These are phyloP conservation scores for Choricystis sp. DNA, from an alignment of 139 green algal species.

Conservation along the genomic window DNA sequence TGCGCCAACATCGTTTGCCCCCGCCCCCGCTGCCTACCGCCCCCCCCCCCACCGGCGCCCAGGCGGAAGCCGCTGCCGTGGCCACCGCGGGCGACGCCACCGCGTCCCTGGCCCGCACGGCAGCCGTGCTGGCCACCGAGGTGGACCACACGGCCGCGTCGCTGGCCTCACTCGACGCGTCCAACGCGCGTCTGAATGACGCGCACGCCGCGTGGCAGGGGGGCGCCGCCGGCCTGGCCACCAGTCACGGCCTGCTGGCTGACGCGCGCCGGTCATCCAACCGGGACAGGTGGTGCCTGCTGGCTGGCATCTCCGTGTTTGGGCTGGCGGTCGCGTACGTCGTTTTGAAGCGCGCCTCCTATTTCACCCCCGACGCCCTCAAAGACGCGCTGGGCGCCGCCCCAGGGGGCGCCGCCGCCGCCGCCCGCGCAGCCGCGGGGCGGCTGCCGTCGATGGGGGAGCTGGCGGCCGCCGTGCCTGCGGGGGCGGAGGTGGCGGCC, in stretches of 20 bases:
- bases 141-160: conserved; percentile 35
- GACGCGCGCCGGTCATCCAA: conserved; percentile 2
- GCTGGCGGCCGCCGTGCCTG: neutral
- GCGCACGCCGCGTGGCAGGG: conserved; percentile 24
- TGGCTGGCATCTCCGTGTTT: conserved; percentile 32
- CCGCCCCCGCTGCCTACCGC: too few relatives aligned
- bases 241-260: conserved; percentile 18
- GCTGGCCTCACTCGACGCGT: conserved; percentile 30
- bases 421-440: too few relatives aligned
- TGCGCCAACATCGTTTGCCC: too few relatives aligned
- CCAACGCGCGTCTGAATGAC: conserved; percentile 15
- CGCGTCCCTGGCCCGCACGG: conserved; percentile 30
- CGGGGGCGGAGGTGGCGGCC: neutral
- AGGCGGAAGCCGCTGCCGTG: conserved; percentile 20
- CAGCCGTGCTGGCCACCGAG: conserved; percentile 26
- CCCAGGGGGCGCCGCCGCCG: too few relatives aligned
- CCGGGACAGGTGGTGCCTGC: conserved; percentile 19
- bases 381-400: neutral
- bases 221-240: conserved; percentile 9
- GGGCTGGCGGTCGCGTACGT: conserved; percentile 29
- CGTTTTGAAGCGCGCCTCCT: conserved; percentile 30
- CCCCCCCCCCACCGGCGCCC: too few relatives aligned
- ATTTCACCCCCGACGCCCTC: conserved; percentile 13
- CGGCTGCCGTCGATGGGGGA: neutral
- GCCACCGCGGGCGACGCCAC: conserved; percentile 28